These are phyloP conservation scores for Paspalum notatum DNA, from an alignment of 176 grass and related monocot genomes.

Conservation along the genomic window DNA sequence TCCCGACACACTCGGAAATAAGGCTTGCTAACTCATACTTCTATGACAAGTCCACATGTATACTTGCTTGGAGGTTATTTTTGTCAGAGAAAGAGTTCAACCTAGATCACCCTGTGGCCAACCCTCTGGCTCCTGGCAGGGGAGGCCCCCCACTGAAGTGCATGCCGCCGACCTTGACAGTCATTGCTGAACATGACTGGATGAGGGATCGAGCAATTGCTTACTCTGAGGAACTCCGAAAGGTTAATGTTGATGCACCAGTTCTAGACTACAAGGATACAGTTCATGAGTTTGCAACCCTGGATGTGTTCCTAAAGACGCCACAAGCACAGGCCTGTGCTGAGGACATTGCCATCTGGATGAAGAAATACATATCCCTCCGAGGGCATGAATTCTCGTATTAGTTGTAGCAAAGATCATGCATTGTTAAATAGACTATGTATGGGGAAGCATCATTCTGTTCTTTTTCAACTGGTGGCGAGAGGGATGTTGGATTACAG, in stretches of 20 bases:
- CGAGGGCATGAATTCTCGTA: constrained; percentile 91
- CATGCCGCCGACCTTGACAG: constrained; percentile 85
- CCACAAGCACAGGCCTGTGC: constrained; percentile 86
- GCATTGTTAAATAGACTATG: constrained; percentile 45
- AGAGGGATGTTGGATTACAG: constrained; percentile 37
- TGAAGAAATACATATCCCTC: constrained; percentile 94
- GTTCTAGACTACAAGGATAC: constrained; percentile 91
- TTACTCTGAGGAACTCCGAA: constrained; percentile 89
- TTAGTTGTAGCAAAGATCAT: constrained; percentile 56
- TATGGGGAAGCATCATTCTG: constrained; percentile 34
- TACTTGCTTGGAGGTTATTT: constrained; percentile 93
- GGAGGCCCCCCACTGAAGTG: constrained; percentile 66
- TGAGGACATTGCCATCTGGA: constrained; percentile 92
- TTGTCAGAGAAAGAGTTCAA: constrained; percentile 78
- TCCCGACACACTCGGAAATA: constrained; percentile 89
- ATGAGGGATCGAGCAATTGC: constrained; percentile 93
- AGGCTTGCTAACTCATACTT: constrained; percentile 93
- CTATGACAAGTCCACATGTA: constrained; percentile 82
- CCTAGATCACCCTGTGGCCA: constrained; percentile 80
- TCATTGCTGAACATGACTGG: constrained; percentile 94
- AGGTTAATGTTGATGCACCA: constrained; percentile 85
- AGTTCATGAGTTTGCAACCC: constrained; percentile 83
- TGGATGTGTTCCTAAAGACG: constrained; percentile 90
- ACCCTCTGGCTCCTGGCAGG: constrained; percentile 63
- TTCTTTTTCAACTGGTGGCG: constrained; percentile 46